Evolutionary conservation across 1,139 yeast genomes (phyloP), one percentile per base, ranked within the genome.

Genomic region (Diutina neorugosa): DNA sequence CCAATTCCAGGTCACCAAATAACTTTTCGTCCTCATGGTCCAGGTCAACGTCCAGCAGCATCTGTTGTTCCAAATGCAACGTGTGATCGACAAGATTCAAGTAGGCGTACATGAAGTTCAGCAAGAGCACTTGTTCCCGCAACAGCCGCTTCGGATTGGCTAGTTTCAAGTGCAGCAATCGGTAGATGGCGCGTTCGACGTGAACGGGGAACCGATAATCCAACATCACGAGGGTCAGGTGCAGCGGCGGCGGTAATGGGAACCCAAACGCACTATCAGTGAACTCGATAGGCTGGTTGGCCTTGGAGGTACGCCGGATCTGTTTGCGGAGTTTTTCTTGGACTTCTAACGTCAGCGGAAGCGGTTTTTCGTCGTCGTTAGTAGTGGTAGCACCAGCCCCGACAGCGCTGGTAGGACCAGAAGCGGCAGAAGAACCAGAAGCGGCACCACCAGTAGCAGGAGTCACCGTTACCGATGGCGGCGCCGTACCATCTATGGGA

Each of bases 61-160:
- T 58, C 54, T 70, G 74, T 59, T 82, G 89, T 61, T 86, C 91
- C 58, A 86, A 68, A 65, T 84, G 88, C 59, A 86, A 71, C 7
- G 93, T 84, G 61, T 91, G 97, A 66, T 93, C 95, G 55, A 93
- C 96, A 67, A 93, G 74, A 64, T 93, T 93, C 73, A 93, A 77
- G 68, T 93, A 93, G 0, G 98, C 94, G 65, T 93, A 93, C 98
- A 93, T 93, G 77, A 93, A 93, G 66, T 94, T 94, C 55, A 96
- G 88, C 59, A 93, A 69, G 52, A 93, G 68, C 2, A 93, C 98
- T 65, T 93, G 98, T 64, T 94, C 97, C 42, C 91, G 77, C 56
- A 93, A 71, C 19, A 95, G 95, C 55, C 98, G 73, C 63, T 89
- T 86, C 1, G 98, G 94, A 64, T 94, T 95, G 44, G 98, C 96